Percentiles rank a stretch among this genome's conserved stretches.
These are phyloP conservation scores for Alternaria sp. DNA, from an alignment of 2,329 filamentous ascomycete species.

Conservation along the genomic window DNA sequence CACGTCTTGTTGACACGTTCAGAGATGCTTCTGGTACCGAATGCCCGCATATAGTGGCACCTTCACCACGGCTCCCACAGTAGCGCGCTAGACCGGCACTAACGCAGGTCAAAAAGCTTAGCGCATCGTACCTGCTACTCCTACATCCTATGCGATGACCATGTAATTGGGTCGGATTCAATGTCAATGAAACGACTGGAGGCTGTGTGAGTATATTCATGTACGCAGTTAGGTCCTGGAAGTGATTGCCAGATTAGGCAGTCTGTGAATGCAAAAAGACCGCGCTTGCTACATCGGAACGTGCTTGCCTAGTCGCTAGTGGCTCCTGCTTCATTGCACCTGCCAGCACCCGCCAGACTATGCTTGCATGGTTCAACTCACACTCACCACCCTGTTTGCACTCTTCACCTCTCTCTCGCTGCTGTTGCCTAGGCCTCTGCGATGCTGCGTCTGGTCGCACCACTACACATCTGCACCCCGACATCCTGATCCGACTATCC, in stretches of 20 bases:
- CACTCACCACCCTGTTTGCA: neutral
- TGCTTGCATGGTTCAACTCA: too few relatives aligned
- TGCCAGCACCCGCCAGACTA: neutral
- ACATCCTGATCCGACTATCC: neutral
- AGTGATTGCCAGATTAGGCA: neutral
- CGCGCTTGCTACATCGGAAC: neutral
- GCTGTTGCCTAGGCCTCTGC: neutral
- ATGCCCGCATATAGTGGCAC: neutral
- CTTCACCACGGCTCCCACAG: neutral
- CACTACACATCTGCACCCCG: conserved; percentile 8
- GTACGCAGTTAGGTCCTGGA: neutral
- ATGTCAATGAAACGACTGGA: neutral
- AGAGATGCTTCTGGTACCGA: neutral
- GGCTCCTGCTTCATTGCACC: neutral
- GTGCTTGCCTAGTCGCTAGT: neutral
- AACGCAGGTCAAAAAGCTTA: neutral
- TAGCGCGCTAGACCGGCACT: neutral
- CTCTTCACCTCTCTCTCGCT: conserved; percentile 2
- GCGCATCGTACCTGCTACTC: neutral
- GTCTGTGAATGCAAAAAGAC: neutral
- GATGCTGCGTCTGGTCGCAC: conserved; percentile 12
- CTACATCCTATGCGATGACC: neutral
- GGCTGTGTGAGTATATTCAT: neutral
- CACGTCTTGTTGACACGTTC: neutral
- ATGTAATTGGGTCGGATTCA: neutral